Evolutionary conservation across 2,329 filamentous ascomycete genomes (phyloP).

Genomic region (Tolypocladium endophyticum): DNA sequence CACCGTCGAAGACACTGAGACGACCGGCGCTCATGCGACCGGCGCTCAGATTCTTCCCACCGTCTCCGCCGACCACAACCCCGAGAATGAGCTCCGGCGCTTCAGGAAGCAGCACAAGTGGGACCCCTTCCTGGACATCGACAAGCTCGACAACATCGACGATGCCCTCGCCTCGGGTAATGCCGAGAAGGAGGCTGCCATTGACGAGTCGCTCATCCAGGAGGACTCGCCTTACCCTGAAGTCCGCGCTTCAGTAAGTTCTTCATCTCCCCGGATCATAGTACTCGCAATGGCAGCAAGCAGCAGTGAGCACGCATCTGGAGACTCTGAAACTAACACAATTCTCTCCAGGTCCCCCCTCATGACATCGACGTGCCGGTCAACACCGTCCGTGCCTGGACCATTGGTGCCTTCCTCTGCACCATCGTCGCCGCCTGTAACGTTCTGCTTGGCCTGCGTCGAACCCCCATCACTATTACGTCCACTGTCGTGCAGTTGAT

Average conservation of each 20-base stretch:
- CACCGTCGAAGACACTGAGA: constrained; percentile 6
- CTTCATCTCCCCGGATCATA: not conserved
- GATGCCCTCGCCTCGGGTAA: constrained; percentile 32
- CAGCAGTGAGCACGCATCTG: not conserved
- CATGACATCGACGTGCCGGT: constrained; percentile 42
- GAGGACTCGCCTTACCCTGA: constrained; percentile 35
- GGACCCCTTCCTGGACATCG: constrained; percentile 45
- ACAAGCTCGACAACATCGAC: constrained; percentile 41
- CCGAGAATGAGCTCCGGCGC: constrained; percentile 22
- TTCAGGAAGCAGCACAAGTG: constrained; percentile 42
- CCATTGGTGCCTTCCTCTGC: constrained; percentile 44
- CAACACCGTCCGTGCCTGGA: constrained; percentile 51
- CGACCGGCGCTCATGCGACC: constrained; percentile 4
- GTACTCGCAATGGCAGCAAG: not conserved
- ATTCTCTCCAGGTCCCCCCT: constrained; percentile 14
- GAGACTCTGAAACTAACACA: not conserved
- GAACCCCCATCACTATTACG: constrained; percentile 39
- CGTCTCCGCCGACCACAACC: constrained; percentile 5
- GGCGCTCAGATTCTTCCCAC: constrained; percentile 10
- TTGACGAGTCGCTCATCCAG: constrained; percentile 35
- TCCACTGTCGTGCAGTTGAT: constrained; percentile 45
- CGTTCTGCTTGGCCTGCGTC: constrained; percentile 38
- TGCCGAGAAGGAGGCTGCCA: constrained; percentile 30
- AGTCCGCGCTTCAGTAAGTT: constrained; percentile 14
- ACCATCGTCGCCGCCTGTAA: constrained; percentile 48